phyloP scores from a whole-genome alignment of 345 rosid species.

The Hibiscus syriacus region DNA sequence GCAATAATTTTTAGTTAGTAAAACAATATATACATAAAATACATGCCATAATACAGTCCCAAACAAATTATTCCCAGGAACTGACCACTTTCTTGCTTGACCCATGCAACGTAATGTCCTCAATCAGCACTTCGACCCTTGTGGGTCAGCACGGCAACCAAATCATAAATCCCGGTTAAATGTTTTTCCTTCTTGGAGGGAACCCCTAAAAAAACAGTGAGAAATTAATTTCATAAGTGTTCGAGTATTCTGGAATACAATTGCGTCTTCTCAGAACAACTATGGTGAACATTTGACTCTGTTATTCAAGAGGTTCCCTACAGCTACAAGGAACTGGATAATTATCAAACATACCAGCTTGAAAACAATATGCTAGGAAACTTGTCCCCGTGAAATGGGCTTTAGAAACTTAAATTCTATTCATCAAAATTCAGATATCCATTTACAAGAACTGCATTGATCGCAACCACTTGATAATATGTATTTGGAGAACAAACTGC shows the following conservation, averaged over 20 bases:
- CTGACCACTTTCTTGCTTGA: too few species aligned
- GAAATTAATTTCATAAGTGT: neutral
- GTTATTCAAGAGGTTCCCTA: neutral
- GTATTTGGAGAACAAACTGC: too few species aligned
- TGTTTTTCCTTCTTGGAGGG: constrained; percentile 41
- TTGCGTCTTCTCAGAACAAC: neutral
- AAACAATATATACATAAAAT: neutral
- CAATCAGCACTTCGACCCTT: too few species aligned
- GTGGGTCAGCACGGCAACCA: constrained; percentile 89
- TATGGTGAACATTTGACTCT: neutral
- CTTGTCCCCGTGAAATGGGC: neutral
- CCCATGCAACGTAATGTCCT: too few species aligned
- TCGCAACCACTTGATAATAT: neutral
- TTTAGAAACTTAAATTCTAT: too few species aligned
- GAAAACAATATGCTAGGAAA: neutral
- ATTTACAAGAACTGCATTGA: neutral
- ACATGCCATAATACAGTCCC: too few species aligned
- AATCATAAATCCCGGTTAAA: constrained; percentile 81
- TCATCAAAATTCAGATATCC: neutral
- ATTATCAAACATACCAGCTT: neutral
- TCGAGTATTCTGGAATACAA: neutral
- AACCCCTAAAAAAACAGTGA: constrained; percentile 27
- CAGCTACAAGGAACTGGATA: neutral
- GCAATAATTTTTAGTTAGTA: neutral
- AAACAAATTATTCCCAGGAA: neutral